phyloP scores from a whole-genome alignment of 1,139 yeast species.

The Geotrichum macrosporum region DNA sequence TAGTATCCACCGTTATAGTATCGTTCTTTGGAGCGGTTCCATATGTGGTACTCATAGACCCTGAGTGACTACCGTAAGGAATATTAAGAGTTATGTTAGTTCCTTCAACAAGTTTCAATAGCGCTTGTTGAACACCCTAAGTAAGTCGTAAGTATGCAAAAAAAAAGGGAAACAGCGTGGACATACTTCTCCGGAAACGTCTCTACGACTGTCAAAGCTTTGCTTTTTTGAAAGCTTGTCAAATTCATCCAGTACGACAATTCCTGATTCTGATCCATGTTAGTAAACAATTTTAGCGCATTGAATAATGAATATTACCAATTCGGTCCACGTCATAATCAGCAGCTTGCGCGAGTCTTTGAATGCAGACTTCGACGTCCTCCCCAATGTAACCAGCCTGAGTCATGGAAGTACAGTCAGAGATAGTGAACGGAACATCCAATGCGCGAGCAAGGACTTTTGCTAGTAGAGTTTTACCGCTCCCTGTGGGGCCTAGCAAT shows the following conservation, averaged over 20 bases:
- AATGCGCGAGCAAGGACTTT: slow-evolving; percentile 47
- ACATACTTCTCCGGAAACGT: slow-evolving; percentile 50
- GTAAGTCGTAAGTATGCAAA: not conserved
- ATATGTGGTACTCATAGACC: slow-evolving; percentile 29
- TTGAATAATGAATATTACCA: slow-evolving; percentile 9
- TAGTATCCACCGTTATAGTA: slow-evolving; percentile 46
- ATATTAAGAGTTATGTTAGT: slow-evolving; percentile 46
- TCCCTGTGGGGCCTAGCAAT: slow-evolving; percentile 53
- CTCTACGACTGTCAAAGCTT: slow-evolving; percentile 45
- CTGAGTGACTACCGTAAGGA: slow-evolving; percentile 37
- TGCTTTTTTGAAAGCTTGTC: slow-evolving; percentile 50
- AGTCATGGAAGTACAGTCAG: slow-evolving; percentile 54
- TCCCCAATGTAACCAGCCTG: slow-evolving; percentile 60
- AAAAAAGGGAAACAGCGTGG: not conserved
- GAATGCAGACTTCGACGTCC: slow-evolving; percentile 52
- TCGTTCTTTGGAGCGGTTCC: slow-evolving; percentile 36
- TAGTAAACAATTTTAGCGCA: not conserved
- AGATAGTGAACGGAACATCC: slow-evolving; percentile 51
- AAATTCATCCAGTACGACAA: slow-evolving; percentile 51
- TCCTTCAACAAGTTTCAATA: slow-evolving; percentile 52
- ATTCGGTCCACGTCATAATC: slow-evolving; percentile 45
- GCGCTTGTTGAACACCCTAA: slow-evolving; percentile 52
- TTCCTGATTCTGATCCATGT: slow-evolving; percentile 45
- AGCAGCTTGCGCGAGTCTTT: slow-evolving; percentile 46
- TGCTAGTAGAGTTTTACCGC: slow-evolving; percentile 53